Conservation (phyloP, 768 basidiomycete genomes). For the Mycena crocata region DNA sequence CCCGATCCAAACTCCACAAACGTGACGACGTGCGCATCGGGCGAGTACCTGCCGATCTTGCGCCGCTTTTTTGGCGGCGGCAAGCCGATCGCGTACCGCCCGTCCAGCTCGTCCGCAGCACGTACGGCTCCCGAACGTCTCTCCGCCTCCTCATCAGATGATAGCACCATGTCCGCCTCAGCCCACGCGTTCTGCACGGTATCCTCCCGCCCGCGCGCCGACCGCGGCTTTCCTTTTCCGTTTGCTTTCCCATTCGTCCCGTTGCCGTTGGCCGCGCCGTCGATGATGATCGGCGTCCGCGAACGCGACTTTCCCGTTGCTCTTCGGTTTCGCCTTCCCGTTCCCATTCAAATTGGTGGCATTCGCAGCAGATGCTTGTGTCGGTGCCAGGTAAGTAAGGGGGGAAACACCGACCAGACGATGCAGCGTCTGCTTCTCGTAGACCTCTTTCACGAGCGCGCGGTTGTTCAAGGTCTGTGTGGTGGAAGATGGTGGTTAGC, state of each 20-base stretch:
- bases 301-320: conserved; percentile 14
- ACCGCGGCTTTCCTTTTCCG: conserved; percentile 17
- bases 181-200: conserved; percentile 54
- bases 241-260: conserved; percentile 21
- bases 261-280: conserved; percentile 11
- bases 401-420: conserved; percentile 62
- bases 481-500: conserved; percentile 13
- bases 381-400: conserved; percentile 12
- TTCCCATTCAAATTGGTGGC: conserved; percentile 32
- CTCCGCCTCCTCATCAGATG: conserved; percentile 39
- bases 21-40: conserved; percentile 45
- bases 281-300: conserved; percentile 18
- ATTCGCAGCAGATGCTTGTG: no score
- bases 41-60: conserved; percentile 50
- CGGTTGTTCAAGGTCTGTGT: conserved; percentile 88
- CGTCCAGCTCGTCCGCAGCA: conserved; percentile 60
- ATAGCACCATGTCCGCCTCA: conserved; percentile 48
- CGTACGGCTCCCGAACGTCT: no score
- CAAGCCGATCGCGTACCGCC: conserved; percentile 66
- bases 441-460: conserved; percentile 74
- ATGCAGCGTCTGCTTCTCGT: conserved; percentile 70
- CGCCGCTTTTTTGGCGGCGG: conserved; percentile 62
- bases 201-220: conserved; percentile 30
- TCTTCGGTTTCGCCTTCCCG: conserved; percentile 16
- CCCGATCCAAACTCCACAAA: conserved; percentile 23